phyloP scores from a whole-genome alignment of 495 filamentous ascomycete species.

The Penicillium tannophilum region DNA sequence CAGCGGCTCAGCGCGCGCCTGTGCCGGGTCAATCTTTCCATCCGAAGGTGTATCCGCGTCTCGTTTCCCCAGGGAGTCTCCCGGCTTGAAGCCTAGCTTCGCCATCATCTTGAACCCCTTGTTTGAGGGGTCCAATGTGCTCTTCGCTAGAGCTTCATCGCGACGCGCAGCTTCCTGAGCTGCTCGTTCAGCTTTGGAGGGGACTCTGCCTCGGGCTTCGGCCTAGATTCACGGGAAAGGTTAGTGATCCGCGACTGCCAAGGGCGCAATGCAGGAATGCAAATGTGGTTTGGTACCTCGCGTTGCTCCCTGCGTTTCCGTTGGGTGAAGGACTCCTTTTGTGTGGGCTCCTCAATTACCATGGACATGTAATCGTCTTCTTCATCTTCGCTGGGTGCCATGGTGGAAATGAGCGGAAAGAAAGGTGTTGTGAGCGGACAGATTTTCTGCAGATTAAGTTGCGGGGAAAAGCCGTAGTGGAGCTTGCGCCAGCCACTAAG shows the following conservation, averaged over 20 bases:
- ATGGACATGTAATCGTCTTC: constrained; percentile 71
- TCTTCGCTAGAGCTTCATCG: constrained; percentile 71
- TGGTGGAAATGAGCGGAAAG: constrained; percentile 10
- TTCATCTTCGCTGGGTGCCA: constrained; percentile 33
- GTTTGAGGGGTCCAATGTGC: constrained; percentile 62
- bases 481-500: neutral
- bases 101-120: constrained; percentile 97
- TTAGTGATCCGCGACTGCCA: neutral
- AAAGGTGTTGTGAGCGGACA: neutral
- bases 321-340: constrained; percentile 60
- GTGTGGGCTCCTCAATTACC: constrained; percentile 56
- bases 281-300: constrained; percentile 43
- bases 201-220: constrained; percentile 47
- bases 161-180: constrained; percentile 67
- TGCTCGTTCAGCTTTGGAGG: constrained; percentile 79
- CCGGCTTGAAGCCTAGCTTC: constrained; percentile 85
- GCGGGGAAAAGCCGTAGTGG: constrained; percentile 19
- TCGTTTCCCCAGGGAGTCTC: constrained; percentile 67
- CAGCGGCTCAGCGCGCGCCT: constrained; percentile 64
- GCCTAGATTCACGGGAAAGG: constrained; percentile 27
- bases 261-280: constrained; percentile 8
- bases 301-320: constrained; percentile 55
- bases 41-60: constrained; percentile 11
- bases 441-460: constrained; percentile 18
- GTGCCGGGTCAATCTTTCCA: constrained; percentile 6